A percentile compares a stretch with the other conserved stretches of the same genome.
phyloP scores from a whole-genome alignment of 83 land plant genomes.

The Thuja plicata region DNA sequence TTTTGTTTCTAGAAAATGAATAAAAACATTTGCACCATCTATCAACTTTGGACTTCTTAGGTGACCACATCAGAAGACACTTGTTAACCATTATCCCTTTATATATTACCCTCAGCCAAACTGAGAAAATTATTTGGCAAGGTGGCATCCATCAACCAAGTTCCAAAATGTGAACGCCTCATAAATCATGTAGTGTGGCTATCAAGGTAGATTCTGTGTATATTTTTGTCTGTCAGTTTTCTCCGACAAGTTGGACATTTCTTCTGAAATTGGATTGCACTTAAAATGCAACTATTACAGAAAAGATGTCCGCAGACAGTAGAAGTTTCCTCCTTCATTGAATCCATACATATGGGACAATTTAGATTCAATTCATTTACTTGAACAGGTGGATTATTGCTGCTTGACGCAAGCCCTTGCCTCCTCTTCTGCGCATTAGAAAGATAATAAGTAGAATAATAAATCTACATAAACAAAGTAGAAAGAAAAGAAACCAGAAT shows the following conservation, averaged over 20 bases:
- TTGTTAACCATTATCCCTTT: neutral
- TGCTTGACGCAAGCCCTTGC: neutral
- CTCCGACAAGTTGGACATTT: constrained; percentile 82
- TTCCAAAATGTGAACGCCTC: neutral
- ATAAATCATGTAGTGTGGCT: constrained; percentile 19
- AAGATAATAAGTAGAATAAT: neutral
- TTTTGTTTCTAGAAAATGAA: neutral
- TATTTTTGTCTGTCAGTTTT: constrained; percentile 36
- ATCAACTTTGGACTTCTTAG: neutral
- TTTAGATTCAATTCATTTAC: constrained; percentile 26
- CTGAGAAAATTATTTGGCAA: neutral
- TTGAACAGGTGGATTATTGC: constrained; percentile 14
- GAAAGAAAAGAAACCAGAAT: neutral
- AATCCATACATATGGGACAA: constrained; percentile 79
- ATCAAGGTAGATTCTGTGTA: constrained; percentile 70
- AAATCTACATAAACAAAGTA: neutral
- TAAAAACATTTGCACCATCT: neutral
- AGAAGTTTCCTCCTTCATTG: constrained; percentile 70
- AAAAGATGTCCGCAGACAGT: constrained; percentile 87
- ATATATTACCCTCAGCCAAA: neutral
- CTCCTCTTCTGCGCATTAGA: neutral
- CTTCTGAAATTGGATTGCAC: constrained; percentile 52
- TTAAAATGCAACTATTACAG: constrained; percentile 60
- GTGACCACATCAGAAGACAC: neutral
- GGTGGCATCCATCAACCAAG: neutral